Percentiles rank a stretch among this genome's conserved stretches.
These are phyloP conservation scores for Pseudogymnoascus sp. DNA, from an alignment of 2,329 filamentous ascomycete genomes.

Conservation along the genomic window DNA sequence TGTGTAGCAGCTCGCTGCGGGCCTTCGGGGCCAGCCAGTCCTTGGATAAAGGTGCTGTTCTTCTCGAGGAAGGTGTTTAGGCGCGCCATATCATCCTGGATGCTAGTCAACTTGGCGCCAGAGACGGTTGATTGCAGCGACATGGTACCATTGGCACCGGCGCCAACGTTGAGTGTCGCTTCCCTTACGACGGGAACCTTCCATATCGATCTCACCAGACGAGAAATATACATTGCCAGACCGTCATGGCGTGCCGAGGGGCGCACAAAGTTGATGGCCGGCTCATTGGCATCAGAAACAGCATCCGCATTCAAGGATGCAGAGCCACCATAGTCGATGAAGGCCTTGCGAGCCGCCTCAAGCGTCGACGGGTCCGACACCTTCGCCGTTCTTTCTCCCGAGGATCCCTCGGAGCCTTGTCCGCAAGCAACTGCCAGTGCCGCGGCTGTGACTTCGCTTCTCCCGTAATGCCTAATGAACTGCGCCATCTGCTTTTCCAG, in stretches of 20 bases:
- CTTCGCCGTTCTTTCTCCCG: constrained; percentile 65
- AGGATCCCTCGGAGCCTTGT: constrained; percentile 69
- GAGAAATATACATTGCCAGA: constrained; percentile 77
- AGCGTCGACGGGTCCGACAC: constrained; percentile 78
- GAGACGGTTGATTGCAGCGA: constrained; percentile 62
- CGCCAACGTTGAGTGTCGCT: constrained; percentile 24
- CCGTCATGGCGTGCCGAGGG: constrained; percentile 88
- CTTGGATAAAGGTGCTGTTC: constrained; percentile 91
- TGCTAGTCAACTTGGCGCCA: constrained; percentile 60
- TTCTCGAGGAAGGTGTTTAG: constrained; percentile 74
- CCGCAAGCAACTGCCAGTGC: constrained; percentile 92
- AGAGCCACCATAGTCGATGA: constrained; percentile 88
- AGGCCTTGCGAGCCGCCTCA: constrained; percentile 76
- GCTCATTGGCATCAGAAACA: constrained; percentile 50
- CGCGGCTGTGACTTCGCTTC: constrained; percentile 81
- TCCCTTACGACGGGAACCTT: constrained; percentile 64
- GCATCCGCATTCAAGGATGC: constrained; percentile 77
- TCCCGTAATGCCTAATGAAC: constrained; percentile 80
- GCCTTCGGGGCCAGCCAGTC: constrained; percentile 83
- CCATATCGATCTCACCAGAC: constrained; percentile 87
- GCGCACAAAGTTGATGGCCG: constrained; percentile 73
- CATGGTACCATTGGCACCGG: constrained; percentile 50
- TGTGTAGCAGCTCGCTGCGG: constrained; percentile 71
- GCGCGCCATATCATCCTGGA: constrained; percentile 75
- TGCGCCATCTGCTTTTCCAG: constrained; percentile 75